Percentiles rank a stretch among this genome's conserved stretches.
These are phyloP conservation scores for Tricholomella constricta DNA, from an alignment of 768 basidiomycete species.

Conservation along the genomic window DNA sequence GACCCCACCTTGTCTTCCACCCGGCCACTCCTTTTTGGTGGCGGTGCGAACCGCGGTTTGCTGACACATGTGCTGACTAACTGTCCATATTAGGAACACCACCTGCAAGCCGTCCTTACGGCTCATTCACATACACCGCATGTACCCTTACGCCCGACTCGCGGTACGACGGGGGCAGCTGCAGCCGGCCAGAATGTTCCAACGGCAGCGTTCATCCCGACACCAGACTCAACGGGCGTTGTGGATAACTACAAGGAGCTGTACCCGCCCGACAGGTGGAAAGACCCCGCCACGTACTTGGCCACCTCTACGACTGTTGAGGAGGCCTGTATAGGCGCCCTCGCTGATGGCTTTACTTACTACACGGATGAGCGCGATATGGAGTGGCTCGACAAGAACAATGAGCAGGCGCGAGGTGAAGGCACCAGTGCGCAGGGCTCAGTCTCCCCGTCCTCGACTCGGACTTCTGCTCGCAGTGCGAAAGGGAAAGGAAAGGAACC, in stretches of 20 bases:
- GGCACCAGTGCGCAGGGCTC: constrained; percentile 81
- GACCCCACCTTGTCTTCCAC: constrained; percentile 30
- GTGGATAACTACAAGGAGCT: constrained; percentile 77
- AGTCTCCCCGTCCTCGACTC: constrained; percentile 51
- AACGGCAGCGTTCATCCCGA: constrained; percentile 82
- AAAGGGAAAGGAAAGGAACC: constrained; percentile 88
- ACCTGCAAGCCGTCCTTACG: constrained; percentile 52
- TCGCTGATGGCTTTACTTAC: constrained; percentile 80
- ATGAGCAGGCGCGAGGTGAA: constrained; percentile 82
- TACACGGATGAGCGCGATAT: constrained; percentile 96
- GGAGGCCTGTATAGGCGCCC: constrained; percentile 60
- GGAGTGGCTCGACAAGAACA: constrained; percentile 92
- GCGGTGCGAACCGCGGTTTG: constrained; percentile 54
- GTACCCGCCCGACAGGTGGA: constrained; percentile 71
- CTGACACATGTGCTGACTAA: constrained; percentile 48
- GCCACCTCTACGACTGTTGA: constrained; percentile 87
- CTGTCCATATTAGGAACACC: constrained; percentile 49
- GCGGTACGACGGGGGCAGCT: constrained; percentile 32
- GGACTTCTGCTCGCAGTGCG: constrained; percentile 64
- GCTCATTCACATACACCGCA: constrained; percentile 40
- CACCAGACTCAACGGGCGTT: constrained; percentile 84
- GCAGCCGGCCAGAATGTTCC: constrained; percentile 34
- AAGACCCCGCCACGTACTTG: constrained; percentile 76
- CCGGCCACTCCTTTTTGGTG: constrained; percentile 45
- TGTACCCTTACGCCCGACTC: constrained; percentile 28